Evolutionary conservation across 2,329 filamentous ascomycete species (phyloP).

Genomic region (Neofusicoccum laricinum): DNA sequence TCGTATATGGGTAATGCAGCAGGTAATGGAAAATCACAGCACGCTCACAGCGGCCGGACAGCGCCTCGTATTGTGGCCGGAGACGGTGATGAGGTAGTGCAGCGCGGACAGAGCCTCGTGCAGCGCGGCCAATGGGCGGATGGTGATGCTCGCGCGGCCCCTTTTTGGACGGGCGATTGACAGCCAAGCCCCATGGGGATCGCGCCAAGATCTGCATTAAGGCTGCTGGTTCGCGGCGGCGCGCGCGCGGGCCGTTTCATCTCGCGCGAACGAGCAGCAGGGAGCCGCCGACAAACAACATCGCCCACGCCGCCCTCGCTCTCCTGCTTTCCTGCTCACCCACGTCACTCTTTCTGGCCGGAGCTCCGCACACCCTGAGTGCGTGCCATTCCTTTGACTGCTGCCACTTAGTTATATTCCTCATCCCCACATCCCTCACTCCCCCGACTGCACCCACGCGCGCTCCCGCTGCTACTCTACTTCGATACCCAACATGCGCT

Average conservation of each 20-base stretch:
- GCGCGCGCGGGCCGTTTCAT: slow-evolving; percentile 1
- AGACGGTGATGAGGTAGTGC: not conserved
- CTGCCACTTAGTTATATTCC: not conserved
- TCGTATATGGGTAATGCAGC: slow-evolving; percentile 2
- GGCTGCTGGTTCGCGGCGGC: not conserved
- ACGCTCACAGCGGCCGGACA: not conserved
- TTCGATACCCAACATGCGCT: slow-evolving; percentile 30
- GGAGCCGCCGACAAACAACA: not conserved
- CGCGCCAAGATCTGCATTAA: slow-evolving; percentile 7
- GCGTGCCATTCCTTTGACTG: not conserved
- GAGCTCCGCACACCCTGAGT: not conserved
- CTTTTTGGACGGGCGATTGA: not conserved
- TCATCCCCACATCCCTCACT: not conserved
- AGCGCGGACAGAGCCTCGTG: too few relatives aligned
- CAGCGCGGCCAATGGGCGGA: not conserved
- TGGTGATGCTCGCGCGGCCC: not conserved
- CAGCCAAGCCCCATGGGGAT: not conserved
- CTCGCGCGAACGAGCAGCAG: not conserved
- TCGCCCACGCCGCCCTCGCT: not conserved
- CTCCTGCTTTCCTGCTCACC: not conserved
- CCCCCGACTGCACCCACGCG: not conserved
- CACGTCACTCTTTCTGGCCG: slow-evolving; percentile 11
- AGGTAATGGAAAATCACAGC: not conserved
- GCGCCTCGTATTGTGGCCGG: not conserved
- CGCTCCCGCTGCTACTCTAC: not conserved